Evolutionary conservation across 371 early-diverging fungal genomes (phyloP), one percentile per base, ranked within the genome.

Genomic region (Massospora cicadina): DNA sequence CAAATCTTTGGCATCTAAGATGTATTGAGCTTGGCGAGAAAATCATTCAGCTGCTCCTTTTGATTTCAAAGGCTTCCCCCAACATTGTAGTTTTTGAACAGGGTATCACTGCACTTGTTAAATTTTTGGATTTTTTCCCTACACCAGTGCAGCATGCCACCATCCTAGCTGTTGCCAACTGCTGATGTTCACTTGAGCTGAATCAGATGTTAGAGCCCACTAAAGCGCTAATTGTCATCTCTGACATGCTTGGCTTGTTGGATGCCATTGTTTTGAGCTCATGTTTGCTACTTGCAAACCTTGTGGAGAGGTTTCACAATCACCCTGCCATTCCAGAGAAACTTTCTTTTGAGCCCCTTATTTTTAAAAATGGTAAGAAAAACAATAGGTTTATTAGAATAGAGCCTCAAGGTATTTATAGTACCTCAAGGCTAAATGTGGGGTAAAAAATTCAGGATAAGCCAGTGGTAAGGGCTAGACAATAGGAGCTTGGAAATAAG

Each of bases 11-110:
- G 60, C 83, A 86, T 43, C 84, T 95, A 56, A 87, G 91, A 68
- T 91, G 88, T 66, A 91, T 93, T 61, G 94, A 95, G 65, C 73
- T 93, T 58, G 95, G 93, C 0, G 95, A 95, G 68, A 86, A 86
- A 69, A 89, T 89, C 0, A 73, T 93, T 54, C 73, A 77, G 78
- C 82, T 85, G 2, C 71, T 95, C 23, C 87, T 86, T 63, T 87
- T 84, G 68, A 77, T 92, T 1, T 77, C 86, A 1, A 72, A 73
- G 1, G 90, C 90, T 33, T 80, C 85, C 33, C 85, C 89, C 0
- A 75, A 76, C 25, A 78, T 84, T 1, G 81, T 95, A 13, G 76
- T 89, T 13, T 79, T 81, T 26, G 88, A 84, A 53, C 88, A 85
- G 25, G 93, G 92, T 5, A 68, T 93, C 43, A 67, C 78, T 0